Conservation (phyloP, 148 eudicot genomes). For the Heliosperma pusillum region DNA sequence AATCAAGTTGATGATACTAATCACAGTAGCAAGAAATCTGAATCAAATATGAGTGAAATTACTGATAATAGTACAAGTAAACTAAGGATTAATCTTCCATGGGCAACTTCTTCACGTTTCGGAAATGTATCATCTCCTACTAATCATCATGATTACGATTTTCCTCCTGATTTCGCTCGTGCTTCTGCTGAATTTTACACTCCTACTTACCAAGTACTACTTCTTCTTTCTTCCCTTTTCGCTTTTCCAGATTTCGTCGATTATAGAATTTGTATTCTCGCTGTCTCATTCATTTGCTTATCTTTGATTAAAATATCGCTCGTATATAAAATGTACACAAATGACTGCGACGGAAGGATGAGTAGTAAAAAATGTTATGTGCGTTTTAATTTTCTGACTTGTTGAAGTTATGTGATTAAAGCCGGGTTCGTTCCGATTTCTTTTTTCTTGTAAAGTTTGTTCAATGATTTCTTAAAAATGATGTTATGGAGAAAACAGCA, state of each 20-base stretch:
- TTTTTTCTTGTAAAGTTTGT: background rate
- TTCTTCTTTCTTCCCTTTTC: background rate
- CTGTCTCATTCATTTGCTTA: no score
- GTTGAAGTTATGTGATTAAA: background rate
- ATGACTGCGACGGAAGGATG: background rate
- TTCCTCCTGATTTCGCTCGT: constrained; percentile 18
- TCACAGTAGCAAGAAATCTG: background rate
- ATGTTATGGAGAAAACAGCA: no score
- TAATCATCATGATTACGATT: background rate
- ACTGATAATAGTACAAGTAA: background rate
- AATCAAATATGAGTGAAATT: background rate
- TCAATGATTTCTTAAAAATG: no score
- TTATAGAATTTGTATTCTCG: background rate
- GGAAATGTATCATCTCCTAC: background rate
- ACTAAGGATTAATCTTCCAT: constrained; percentile 20
- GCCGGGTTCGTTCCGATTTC: background rate
- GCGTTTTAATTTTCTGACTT: no score
- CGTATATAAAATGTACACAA: no score
- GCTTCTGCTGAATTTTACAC: constrained; percentile 28
- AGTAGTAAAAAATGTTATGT: background rate
- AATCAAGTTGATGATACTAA: background rate
- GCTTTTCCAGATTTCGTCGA: background rate
- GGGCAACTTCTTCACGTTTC: constrained; percentile 14
- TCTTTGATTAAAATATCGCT: no score
- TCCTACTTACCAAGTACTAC: constrained; percentile 27